Base-by-base conservation (phyloP, 805 yeast species). In the Candida corydali region DNA sequence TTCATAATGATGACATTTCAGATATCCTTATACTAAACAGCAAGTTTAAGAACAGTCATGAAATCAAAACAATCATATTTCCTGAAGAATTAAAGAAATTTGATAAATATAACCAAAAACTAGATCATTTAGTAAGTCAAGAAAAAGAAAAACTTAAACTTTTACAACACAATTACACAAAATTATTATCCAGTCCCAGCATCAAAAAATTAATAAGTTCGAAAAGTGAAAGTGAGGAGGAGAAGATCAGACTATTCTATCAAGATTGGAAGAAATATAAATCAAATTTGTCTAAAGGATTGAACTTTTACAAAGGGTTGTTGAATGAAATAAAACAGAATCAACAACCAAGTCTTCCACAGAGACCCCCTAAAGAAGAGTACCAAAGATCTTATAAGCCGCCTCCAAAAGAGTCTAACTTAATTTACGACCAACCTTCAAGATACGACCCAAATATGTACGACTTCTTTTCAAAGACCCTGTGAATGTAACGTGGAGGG, bases 1-100 rank as follows among this genome's bases (percentile, higher is more conserved):
- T 85, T 23, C 93, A 81, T 49, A 69, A 72, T 10, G 98, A 91
- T 59, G 97, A 91, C 53, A 86, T 88, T 34, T 82, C 95, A 0
- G 80, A 82, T 36, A 65, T 81, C 9, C 66, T 91, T 22, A 74
- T 91, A 7, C 64, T 81, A 45, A 82, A 85, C 52, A 62, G 69
- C 42, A 77, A 75, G 42, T 70, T 75, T 29, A 73, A 70, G 26
- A 63, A 77, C 4, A 77, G 76, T 6, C 69, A 74, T 30, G 88
- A 82, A 40, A 67, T 78, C 41, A 71, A 70, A 44, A 63, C 71
- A 8, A 59, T 63, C 22, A 68, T 68, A 12, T 88, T 89, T 53
- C 74, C 78, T 12, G 72, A 75, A 39, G 96, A 87, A 54, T 62
- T 91, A 44, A 75, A 70, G 34, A 91, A 91, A 57, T 91, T 87